These are phyloP conservation scores for Schrenkiella parvula DNA, from an alignment of 345 rosid species.

Conservation along the genomic window DNA sequence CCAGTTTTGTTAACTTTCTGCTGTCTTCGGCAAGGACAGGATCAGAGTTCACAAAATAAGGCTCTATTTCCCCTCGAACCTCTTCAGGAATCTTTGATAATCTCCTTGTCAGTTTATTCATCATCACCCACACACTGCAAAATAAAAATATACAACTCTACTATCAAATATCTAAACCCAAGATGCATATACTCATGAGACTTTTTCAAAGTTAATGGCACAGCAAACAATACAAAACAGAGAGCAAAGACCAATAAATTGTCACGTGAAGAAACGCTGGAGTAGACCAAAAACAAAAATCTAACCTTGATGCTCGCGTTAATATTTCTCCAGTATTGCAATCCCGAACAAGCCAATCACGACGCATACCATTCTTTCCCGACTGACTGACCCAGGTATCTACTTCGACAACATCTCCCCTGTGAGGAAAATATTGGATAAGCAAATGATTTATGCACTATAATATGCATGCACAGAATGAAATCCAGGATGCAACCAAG, in stretches of 20 bases:
- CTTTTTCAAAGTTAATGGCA: not conserved
- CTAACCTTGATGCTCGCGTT: conserved; percentile 90
- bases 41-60: conserved; percentile 61
- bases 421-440: conserved; percentile 30
- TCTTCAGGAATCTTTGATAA: conserved; percentile 91
- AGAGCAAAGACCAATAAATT: not conserved
- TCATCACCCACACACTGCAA: conserved; percentile 97
- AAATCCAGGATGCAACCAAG: not conserved
- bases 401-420: conserved; percentile 93
- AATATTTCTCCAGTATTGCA: conserved; percentile 68
- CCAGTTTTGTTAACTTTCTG: conserved; percentile 85
- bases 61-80: conserved; percentile 82
- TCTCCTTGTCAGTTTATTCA: conserved; percentile 94
- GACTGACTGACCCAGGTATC: conserved; percentile 90
- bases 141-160: not conserved
- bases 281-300: conserved; percentile 5
- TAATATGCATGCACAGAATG: not conserved
- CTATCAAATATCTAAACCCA: not conserved
- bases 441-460: conserved; percentile 1
- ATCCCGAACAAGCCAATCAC: conserved; percentile 88
- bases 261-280: not conserved
- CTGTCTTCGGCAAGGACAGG: conserved; percentile 79
- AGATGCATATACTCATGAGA: not conserved
- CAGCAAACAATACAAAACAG: not conserved
- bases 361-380: conserved; percentile 95